Conservation (phyloP, 768 basidiomycete genomes). For the Galerina sulciceps region DNA sequence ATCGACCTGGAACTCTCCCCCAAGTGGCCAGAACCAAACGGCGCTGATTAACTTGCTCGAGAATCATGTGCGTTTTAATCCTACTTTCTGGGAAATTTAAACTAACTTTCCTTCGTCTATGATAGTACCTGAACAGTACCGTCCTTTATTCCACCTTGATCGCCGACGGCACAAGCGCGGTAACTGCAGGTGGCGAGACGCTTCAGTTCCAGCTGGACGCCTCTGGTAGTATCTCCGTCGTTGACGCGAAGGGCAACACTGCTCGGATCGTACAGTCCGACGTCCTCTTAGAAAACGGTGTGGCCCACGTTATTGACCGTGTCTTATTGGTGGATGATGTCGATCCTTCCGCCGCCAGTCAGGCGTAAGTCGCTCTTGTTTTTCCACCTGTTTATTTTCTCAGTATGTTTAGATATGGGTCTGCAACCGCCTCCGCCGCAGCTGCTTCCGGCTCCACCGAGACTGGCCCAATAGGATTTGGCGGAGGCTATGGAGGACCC, state of each 20-base stretch:
- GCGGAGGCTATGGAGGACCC: neutral
- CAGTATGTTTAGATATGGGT: constrained; percentile 39
- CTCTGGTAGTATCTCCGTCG: constrained; percentile 65
- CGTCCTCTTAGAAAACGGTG: constrained; percentile 68
- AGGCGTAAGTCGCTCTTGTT: constrained; percentile 48
- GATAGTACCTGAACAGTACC: constrained; percentile 68
- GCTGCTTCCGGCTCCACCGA: constrained; percentile 13
- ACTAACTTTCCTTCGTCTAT: neutral
- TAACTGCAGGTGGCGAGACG: constrained; percentile 61
- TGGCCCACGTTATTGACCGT: constrained; percentile 63
- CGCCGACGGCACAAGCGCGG: constrained; percentile 35
- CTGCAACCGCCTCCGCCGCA: constrained; percentile 35
- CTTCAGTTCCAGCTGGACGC: constrained; percentile 56
- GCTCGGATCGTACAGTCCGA: constrained; percentile 59
- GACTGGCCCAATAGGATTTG: constrained; percentile 14
- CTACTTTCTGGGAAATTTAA: neutral
- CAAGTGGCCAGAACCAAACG: constrained; percentile 46
- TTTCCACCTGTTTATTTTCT: neutral
- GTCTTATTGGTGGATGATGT: constrained; percentile 52
- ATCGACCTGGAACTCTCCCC: constrained; percentile 34
- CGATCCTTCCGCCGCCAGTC: constrained; percentile 48
- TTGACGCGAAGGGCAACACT: constrained; percentile 30
- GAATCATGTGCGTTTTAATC: constrained; percentile 58
- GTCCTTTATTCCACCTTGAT: constrained; percentile 64
- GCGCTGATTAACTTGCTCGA: constrained; percentile 47